A percentile compares a stretch with the other conserved stretches of the same genome.
phyloP scores from a whole-genome alignment of 495 filamentous ascomycete species.

The Darksidea phi region DNA sequence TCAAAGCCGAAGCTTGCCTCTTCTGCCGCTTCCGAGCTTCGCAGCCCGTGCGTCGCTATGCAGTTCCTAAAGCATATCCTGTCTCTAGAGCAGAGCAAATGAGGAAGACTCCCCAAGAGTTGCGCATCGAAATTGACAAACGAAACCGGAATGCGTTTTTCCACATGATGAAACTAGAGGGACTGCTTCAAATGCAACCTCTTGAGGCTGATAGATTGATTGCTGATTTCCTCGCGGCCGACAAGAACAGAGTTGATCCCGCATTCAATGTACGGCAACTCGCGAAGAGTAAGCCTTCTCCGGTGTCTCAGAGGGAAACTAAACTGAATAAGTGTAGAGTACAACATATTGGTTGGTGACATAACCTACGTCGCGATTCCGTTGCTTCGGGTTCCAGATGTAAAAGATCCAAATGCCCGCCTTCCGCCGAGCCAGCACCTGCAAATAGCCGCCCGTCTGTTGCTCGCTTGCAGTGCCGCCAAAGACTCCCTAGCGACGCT shows the following conservation, averaged over 20 bases:
- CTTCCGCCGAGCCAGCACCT: conserved; percentile 12
- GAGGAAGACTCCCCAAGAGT: background rate
- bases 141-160: background rate
- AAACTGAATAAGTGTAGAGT: conserved; percentile 2
- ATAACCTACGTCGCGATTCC: conserved; percentile 14
- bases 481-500: conserved; percentile 5
- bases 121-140: background rate
- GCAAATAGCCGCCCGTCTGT: background rate
- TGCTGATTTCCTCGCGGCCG: background rate
- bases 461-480: conserved; percentile 6
- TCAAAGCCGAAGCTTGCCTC: conserved; percentile 13
- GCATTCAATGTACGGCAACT: background rate
- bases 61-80: background rate
- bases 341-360: background rate
- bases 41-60: background rate
- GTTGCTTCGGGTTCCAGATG: conserved; percentile 7
- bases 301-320: background rate
- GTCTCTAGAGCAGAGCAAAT: background rate
- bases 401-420: background rate
- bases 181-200: background rate
- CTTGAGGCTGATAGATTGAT: background rate
- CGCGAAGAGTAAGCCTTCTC: conserved; percentile 10
- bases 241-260: conserved; percentile 1
- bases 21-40: conserved; percentile 21
- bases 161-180: background rate